Evolutionary conservation across 2,329 filamentous ascomycete genomes (phyloP), one percentile per base, ranked within the genome.

Genomic region (Monilinia aucupariae): DNA sequence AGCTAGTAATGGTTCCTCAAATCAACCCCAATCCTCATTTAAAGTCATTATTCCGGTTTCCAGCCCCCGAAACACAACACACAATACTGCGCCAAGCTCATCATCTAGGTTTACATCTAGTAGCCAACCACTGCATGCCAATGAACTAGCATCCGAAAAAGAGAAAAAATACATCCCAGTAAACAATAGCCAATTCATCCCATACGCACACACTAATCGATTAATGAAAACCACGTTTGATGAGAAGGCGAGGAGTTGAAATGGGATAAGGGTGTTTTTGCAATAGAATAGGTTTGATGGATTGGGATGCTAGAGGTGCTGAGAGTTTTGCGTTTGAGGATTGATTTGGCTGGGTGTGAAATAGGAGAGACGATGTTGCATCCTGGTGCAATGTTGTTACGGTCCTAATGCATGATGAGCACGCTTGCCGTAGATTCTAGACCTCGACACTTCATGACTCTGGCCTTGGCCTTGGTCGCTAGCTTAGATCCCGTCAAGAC

Each of bases 171-270:
- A 70, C 51, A 53, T 66, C 1, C 66, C 68, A 2, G 68, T 68
- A n/a, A 64, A 70, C 53, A 71, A 70, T 54, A 63, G 58, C 13
- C 49, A 25, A 3, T 65, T 70, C 43, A 27, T 30, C 12, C 63
- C 64, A 4, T 70, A 71, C 60, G 64, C 62, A 32, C 55, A 66
- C 41, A 70, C 69, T 8, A 41, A 64, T 37, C 25, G 27, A 4
- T 50, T 58, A 13, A 65, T 67, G 60, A 59, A 50, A 13, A n/a
- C 27, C n/a, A 37, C 34, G n/a, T n/a, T n/a, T n/a, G n/a, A 22
- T 13, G 60, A 47, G 37, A 63, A 27, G 8, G 47, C 4, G n/a
- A 22, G 8, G 39, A 37, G 15, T 22, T 8, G 13, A 17, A 7
- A 8, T 32, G n/a, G 37, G 6, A 13, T 41, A 8, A 27, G 20